Conservation (phyloP, 2,329 filamentous ascomycete species). For the Nothomitra cinnamomea region DNA sequence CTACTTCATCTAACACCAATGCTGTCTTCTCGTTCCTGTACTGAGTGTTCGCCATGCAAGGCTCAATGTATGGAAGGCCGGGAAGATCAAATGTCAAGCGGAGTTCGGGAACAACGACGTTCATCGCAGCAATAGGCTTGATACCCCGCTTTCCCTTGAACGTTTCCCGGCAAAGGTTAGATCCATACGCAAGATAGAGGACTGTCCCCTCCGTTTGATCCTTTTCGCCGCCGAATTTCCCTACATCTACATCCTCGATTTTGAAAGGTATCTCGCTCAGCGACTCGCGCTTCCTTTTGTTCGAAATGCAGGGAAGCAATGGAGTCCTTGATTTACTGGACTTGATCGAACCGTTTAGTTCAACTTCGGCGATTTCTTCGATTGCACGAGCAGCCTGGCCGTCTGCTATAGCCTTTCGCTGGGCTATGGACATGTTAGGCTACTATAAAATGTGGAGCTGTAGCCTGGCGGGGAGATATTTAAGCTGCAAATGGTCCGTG, state of each 20-base stretch:
- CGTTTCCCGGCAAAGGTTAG: conserved; percentile 65
- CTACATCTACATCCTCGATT: not conserved
- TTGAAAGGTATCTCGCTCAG: not conserved
- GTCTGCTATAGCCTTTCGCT: too few species aligned
- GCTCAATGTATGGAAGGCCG: conserved; percentile 72
- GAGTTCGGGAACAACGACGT: conserved; percentile 65
- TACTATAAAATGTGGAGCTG: too few species aligned
- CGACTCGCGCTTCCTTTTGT: not conserved
- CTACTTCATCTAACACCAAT: not conserved
- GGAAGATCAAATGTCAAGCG: conserved; percentile 71
- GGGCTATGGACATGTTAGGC: too few species aligned
- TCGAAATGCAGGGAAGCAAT: not conserved
- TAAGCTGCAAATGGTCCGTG: too few species aligned
- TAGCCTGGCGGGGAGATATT: too few species aligned
- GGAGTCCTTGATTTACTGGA: not conserved
- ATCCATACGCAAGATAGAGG: conserved; percentile 79
- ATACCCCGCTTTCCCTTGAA: conserved; percentile 68
- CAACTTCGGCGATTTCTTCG: not conserved
- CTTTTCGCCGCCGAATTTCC: not conserved
- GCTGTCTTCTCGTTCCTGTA: conserved; percentile 30
- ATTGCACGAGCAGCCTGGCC: not conserved
- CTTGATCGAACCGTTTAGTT: not conserved
- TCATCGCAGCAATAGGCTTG: conserved; percentile 60
- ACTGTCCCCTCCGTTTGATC: conserved; percentile 31
- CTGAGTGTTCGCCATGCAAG: conserved; percentile 76